These are phyloP conservation scores for Tricholoma saponaceum DNA, from an alignment of 768 basidiomycete genomes.

Conservation along the genomic window DNA sequence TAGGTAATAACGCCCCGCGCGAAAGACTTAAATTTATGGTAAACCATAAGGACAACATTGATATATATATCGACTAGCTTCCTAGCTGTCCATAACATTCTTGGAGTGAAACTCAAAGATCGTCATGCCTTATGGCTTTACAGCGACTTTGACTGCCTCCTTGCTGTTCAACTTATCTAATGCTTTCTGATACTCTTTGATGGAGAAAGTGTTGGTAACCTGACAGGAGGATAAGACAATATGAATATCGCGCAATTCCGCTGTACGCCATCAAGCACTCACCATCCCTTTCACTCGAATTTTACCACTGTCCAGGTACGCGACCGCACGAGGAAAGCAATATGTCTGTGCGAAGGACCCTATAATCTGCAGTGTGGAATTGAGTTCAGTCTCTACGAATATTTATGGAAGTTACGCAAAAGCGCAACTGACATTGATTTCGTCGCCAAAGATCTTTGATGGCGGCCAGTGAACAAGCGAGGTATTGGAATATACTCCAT, in stretches of 20 bases:
- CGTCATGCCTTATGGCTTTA: conserved; percentile 32
- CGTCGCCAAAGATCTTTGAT: conserved; percentile 71
- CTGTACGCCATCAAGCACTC: conserved; percentile 6
- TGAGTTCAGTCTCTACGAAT: background rate
- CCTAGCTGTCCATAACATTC: too few relatives aligned
- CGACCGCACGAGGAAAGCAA: conserved; percentile 77
- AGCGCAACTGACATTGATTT: conserved; percentile 50
- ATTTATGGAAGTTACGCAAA: background rate
- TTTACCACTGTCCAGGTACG: conserved; percentile 73
- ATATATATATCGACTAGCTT: too few relatives aligned
- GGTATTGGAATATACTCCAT: conserved; percentile 73
- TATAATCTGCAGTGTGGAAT: conserved; percentile 45
- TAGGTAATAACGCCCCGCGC: too few relatives aligned
- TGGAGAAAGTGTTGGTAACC: conserved; percentile 54
- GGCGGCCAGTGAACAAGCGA: conserved; percentile 70
- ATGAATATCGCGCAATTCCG: too few relatives aligned
- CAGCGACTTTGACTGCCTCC: conserved; percentile 47
- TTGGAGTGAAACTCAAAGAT: background rate
- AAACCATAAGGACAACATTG: too few relatives aligned
- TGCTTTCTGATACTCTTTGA: conserved; percentile 60
- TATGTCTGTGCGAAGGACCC: conserved; percentile 75
- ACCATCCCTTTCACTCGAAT: conserved; percentile 53
- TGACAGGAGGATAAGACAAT: conserved; percentile 1
- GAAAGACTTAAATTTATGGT: too few relatives aligned
- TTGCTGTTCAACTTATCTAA: conserved; percentile 63